Percentiles rank a stretch among this genome's conserved stretches.
Evolutionary conservation across 768 basidiomycete genomes (phyloP).

Genomic region (Mycena floridula): DNA sequence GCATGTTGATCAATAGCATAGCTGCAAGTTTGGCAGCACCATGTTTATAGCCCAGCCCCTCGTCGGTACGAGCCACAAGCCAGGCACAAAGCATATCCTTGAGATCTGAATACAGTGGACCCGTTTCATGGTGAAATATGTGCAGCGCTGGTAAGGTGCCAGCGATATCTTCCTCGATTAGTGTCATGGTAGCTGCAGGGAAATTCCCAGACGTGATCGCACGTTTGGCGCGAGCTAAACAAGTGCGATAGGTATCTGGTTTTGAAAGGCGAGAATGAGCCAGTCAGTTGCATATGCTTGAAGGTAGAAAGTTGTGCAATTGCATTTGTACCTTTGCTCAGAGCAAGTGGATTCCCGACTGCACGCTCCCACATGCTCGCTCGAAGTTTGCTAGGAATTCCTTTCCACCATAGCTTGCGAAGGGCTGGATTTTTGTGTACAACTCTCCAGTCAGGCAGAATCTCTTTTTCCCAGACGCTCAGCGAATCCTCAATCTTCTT

Average conservation of each 20-base stretch:
- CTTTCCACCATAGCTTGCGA: constrained; percentile 80
- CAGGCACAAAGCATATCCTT: constrained; percentile 83
- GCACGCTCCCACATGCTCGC: constrained; percentile 79
- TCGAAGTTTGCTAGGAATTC: constrained; percentile 78
- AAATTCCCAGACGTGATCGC: constrained; percentile 61
- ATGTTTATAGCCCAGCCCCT: constrained; percentile 67
- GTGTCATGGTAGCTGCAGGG: constrained; percentile 50
- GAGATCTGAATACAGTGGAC: constrained; percentile 77
- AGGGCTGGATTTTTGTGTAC: constrained; percentile 61
- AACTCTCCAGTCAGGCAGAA: constrained; percentile 78
- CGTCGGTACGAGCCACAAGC: constrained; percentile 81
- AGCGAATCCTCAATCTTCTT: constrained; percentile 64
- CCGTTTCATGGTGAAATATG: constrained; percentile 70
- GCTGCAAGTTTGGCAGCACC: constrained; percentile 75
- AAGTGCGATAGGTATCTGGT: constrained; percentile 71
- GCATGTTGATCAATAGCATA: constrained; percentile 83
- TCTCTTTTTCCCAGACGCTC: constrained; percentile 69
- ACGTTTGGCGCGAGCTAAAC: constrained; percentile 68
- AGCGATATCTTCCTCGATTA: constrained; percentile 71
- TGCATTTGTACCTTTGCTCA: constrained; percentile 70
- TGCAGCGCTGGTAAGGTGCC: constrained; percentile 72
- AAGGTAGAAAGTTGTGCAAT: constrained; percentile 8
- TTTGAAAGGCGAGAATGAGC: constrained; percentile 2
- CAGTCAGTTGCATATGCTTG: not conserved
- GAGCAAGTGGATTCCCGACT: constrained; percentile 76